Evolutionary conservation across 345 rosid species (phyloP).

Genomic region (Acer negundo): DNA sequence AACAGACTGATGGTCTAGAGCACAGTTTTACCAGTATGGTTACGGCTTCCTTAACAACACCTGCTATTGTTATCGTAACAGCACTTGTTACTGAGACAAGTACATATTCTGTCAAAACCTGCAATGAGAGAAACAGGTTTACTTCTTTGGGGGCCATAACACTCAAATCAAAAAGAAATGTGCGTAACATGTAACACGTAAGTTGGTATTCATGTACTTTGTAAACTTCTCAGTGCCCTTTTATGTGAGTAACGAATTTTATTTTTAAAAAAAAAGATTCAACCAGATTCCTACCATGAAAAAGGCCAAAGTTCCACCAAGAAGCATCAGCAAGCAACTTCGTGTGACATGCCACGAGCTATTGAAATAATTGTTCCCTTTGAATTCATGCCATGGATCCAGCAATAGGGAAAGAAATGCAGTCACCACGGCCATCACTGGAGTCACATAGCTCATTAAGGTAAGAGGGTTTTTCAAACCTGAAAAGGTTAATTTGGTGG

Average conservation of each 20-base stretch:
- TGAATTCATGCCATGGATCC: constrained; percentile 95
- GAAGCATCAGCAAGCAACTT: constrained; percentile 90
- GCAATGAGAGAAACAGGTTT: constrained; percentile 30
- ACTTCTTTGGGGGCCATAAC: constrained; percentile 6
- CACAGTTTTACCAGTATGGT: constrained; percentile 75
- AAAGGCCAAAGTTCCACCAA: constrained; percentile 96
- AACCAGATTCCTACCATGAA: constrained; percentile 64
- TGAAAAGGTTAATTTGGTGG: constrained; percentile 29
- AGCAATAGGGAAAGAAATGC: constrained; percentile 76
- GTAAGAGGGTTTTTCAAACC: constrained; percentile 92
- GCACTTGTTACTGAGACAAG: constrained; percentile 99
- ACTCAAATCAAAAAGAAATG: background rate
- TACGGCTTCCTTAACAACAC: constrained; percentile 98
- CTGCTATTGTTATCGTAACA: constrained; percentile 96
- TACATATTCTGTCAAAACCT: constrained; percentile 91
- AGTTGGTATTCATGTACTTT: background rate
- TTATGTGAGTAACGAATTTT: background rate
- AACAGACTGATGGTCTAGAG: background rate
- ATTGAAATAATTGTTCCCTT: constrained; percentile 68
- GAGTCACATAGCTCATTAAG: constrained; percentile 84
- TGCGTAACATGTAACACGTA: background rate
- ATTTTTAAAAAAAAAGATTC: background rate
- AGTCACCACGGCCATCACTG: constrained; percentile 87
- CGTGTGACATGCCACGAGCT: constrained; percentile 72
- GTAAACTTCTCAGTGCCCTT: background rate